Base-by-base conservation (phyloP, 177 flowering plant genomes). In the Telopea speciosissima region DNA sequence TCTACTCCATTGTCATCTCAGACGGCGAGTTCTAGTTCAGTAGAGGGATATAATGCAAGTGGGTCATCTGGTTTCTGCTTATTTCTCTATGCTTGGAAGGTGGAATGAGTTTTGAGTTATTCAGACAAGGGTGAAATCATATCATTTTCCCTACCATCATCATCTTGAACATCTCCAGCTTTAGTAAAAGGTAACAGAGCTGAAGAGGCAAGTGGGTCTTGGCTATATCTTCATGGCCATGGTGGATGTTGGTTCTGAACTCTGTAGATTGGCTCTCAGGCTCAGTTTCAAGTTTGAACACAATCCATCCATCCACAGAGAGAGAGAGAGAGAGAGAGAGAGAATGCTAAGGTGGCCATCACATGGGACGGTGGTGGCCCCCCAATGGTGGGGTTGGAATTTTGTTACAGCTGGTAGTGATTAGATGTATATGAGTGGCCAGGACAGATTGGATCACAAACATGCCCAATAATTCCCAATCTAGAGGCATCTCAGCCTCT, bases 21-120 rank as follows among this genome's bases (percentile, higher is more conserved):
- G 67, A 75, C 85, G 22, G 82, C 68, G 54, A 76, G 87, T 70
- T 83, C 79, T 11, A 74, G 80, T 26, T 84, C 88, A 60, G 66
- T 75, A 8, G 90, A 85, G 10, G 86, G 80, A 67, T 21, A 69
- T 26, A 75, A 69, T 67, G 72, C 76, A 40, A 70, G 75, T 74
- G 85, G 83, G 65, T 77, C 89, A 63, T 83, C 90, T 22, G 97
- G 83, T 25, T 90, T 89, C 78, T 87, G 88, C 81, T 76, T 93
- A 80, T 89, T 90, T 83, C 80, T 93, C 12, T 89, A 93, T 81
- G 98, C 97, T 62, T 91, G 97, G 98, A 93, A 82, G 79, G 76
- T 86, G 49, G 97, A 89, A 68, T 91, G 79, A 84, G 4, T 2
- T 28, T 28, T 16, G 10, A 22, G 24, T 2, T 5, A 19, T 3